These are phyloP conservation scores for Aspergillus sp. DNA, from an alignment of 2,329 filamentous ascomycete genomes.

Conservation along the genomic window DNA sequence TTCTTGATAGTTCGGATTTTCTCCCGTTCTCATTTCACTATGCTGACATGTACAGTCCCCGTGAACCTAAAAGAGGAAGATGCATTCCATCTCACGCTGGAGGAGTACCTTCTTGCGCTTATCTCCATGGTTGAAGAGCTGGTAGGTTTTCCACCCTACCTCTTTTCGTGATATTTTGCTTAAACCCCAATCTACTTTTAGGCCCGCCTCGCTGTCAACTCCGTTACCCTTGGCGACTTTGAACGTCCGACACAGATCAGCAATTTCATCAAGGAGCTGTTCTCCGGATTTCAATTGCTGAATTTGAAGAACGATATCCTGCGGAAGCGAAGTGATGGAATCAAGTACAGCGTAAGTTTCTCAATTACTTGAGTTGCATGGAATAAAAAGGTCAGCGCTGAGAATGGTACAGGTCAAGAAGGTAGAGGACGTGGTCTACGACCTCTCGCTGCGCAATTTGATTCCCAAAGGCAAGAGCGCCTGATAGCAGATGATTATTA, in stretches of 20 bases:
- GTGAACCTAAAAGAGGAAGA: constrained; percentile 89
- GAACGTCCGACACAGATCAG: constrained; percentile 84
- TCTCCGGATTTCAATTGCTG: constrained; percentile 93
- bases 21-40: constrained; percentile 13
- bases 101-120: constrained; percentile 91
- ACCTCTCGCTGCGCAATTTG: constrained; percentile 84
- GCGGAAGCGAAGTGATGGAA: constrained; percentile 83
- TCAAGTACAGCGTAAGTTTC: constrained; percentile 78
- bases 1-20: constrained; percentile 68
- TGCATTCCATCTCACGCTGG: constrained; percentile 92
- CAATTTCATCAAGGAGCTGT: constrained; percentile 90
- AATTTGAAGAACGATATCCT: constrained; percentile 96
- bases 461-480: constrained; percentile 57
- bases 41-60: constrained; percentile 63
- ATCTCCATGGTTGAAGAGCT: constrained; percentile 90
- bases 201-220: constrained; percentile 88
- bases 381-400: neutral
- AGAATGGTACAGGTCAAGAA: constrained; percentile 74
- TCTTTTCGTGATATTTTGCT: neutral
- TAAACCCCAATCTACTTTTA: constrained; percentile 30
- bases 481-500: constrained; percentile 10
- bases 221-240: constrained; percentile 89
- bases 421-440: constrained; percentile 97
- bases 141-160: constrained; percentile 43
- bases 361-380: neutral